phyloP scores from a whole-genome alignment of 495 filamentous ascomycete genomes.

The Talaromyces nanjingensis region DNA sequence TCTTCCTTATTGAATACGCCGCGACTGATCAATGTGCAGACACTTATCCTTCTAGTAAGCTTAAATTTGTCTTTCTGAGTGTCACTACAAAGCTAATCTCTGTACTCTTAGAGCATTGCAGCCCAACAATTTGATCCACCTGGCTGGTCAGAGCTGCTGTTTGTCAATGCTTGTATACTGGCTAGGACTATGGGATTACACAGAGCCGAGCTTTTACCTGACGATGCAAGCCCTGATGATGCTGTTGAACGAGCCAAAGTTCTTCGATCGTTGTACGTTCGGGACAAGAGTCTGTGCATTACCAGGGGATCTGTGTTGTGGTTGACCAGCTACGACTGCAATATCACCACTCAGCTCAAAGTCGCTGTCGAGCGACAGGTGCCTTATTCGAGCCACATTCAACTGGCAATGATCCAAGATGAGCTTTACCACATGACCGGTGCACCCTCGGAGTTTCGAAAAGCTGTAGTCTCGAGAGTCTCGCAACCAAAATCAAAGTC shows the following conservation, averaged over 20 bases:
- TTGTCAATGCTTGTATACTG: conserved; percentile 1
- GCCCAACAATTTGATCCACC: conserved; percentile 2
- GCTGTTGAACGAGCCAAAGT: not conserved
- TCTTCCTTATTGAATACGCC: not conserved
- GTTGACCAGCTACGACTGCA: conserved; percentile 1
- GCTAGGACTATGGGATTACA: not conserved
- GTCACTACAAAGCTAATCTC: not conserved
- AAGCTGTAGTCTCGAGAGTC: not conserved
- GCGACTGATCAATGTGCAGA: conserved; percentile 4
- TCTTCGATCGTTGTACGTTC: conserved; percentile 1
- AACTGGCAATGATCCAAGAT: conserved; percentile 5
- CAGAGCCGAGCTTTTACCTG: not conserved
- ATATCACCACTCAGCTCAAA: not conserved
- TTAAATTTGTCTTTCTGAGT: not conserved
- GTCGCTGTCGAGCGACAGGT: not conserved
- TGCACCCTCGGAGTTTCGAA: not conserved
- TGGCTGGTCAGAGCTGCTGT: not conserved
- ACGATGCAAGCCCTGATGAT: not conserved
- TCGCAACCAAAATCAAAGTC: not conserved
- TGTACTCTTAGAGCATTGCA: not conserved
- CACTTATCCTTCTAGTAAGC: conserved; percentile 6
- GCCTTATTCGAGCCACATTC: not conserved
- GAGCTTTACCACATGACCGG: not conserved
- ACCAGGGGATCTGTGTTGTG: not conserved
- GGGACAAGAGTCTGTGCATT: conserved; percentile 1